Evolutionary conservation across 768 basidiomycete species (phyloP).

Genomic region (Lactarius pseudohatsudake): DNA sequence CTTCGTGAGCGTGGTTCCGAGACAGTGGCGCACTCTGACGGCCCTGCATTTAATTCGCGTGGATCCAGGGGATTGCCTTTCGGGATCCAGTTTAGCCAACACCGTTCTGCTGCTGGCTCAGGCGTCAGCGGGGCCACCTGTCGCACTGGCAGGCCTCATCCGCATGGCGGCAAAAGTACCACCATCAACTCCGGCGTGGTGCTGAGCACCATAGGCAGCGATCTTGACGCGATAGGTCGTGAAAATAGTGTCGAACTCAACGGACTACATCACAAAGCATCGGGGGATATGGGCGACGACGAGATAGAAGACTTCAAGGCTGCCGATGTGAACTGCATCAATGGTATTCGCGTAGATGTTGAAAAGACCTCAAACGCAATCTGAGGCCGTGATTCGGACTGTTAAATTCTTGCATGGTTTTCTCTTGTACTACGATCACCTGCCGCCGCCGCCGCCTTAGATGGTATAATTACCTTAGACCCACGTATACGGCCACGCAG

Average conservation of each 20-base stretch:
- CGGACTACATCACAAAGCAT: slow-evolving; percentile 36
- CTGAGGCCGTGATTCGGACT: slow-evolving; percentile 31
- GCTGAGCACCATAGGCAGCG: slow-evolving; percentile 27
- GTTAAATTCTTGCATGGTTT: slow-evolving; percentile 2
- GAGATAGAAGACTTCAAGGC: slow-evolving; percentile 31
- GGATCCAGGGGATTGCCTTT: slow-evolving; percentile 26
- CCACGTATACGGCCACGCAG: not conserved
- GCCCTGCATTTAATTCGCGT: slow-evolving; percentile 24
- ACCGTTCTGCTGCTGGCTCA: slow-evolving; percentile 25
- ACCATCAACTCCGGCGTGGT: slow-evolving; percentile 26
- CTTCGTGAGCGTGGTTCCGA: slow-evolving; percentile 80
- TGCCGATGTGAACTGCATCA: slow-evolving; percentile 26
- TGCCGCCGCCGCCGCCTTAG: not conserved
- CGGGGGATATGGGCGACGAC: slow-evolving; percentile 35
- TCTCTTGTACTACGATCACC: slow-evolving; percentile 5
- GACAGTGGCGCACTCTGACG: slow-evolving; percentile 65
- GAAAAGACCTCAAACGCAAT: slow-evolving; percentile 58
- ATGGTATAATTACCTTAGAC: not conserved
- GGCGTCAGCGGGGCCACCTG: slow-evolving; percentile 13
- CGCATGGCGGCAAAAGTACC: slow-evolving; percentile 13
- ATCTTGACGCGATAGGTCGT: slow-evolving; percentile 21
- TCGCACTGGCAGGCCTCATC: slow-evolving; percentile 18
- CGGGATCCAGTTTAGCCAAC: slow-evolving; percentile 28
- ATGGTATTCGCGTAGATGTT: slow-evolving; percentile 59
- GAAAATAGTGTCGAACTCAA: slow-evolving; percentile 28